Base-by-base conservation (phyloP, 106 monocot genomes). In the Acorus calamus region DNA sequence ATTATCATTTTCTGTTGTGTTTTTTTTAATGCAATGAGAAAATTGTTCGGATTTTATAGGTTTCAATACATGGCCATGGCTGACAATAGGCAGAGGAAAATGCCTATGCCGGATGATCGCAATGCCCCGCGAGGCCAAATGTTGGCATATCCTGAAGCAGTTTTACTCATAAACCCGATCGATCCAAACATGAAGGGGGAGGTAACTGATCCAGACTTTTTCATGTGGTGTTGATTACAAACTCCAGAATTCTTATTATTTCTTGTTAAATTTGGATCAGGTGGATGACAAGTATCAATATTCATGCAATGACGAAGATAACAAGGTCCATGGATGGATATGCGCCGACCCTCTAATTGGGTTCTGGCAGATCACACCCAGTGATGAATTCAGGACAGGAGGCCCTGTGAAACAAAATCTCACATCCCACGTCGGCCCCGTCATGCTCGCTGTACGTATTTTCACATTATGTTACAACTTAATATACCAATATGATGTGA, bases 211-310 rank as follows among this genome's bases (percentile, higher is more conserved):
- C 47, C 42, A 57, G 4, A 0, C 42, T 49, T 1, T 7, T 46
- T 74, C 74, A 75, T 78, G 71, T 71, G 60, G 42, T 3, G n/a
- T 53, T 11, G 3, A 52, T 1, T 11, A 6, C 2, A 4, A 52
- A n/a, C 60, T 0, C 28, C 28, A 28, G 1, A 28, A 28, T 28
- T 28, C 0, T 28, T 28, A 28, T 28, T 28, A 28, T 28, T 28
- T 53, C 11, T 49, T 7, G 54, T 6, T 66, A 28, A 59, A 59
- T 47, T 74, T 53, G 44, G 2, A 9, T n/a, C 44, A 96, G 94
- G 94, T 96, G 64, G 94, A 96, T 74, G 94, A 96, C 64, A 96
- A 96, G 62, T 96, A 90, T 43, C 94, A 96, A 61, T 96, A 96
- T 51, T 96, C 94, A 0, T 73, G 73, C 49, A 80, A 96, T 2